phyloP scores from a whole-genome alignment of 208 protist genomes.

The Trypanosoma grayi region DNA sequence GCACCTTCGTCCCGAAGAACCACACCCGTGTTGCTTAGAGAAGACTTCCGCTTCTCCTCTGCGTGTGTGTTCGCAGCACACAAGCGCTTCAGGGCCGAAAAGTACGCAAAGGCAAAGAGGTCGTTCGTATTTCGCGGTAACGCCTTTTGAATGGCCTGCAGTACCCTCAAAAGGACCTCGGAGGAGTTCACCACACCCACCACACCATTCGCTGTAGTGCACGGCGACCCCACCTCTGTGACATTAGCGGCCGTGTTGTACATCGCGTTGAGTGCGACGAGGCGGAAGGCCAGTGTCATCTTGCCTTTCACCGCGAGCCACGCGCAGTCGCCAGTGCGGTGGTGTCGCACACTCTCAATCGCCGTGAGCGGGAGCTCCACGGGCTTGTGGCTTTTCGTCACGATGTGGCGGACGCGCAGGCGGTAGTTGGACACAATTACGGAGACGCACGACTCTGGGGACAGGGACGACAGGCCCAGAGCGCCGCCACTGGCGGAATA shows the following conservation, averaged over 20 bases:
- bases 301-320: conserved; percentile 12
- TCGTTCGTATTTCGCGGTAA: conserved; percentile 1
- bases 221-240: no score
- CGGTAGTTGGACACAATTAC: conserved; percentile 12
- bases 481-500: background rate
- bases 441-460: background rate
- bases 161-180: background rate
- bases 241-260: background rate
- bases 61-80: background rate
- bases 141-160: conserved; percentile 7
- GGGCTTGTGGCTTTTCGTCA: background rate
- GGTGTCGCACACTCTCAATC: conserved; percentile 11
- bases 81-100: background rate
- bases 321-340: background rate
- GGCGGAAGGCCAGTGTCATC: conserved; percentile 6
- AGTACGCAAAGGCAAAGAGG: conserved; percentile 20
- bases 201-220: background rate
- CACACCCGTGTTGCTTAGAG: background rate
- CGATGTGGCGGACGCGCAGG: conserved; percentile 6
- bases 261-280: background rate
- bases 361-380: conserved; percentile 8
- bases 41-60: background rate
- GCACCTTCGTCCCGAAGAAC: no score
- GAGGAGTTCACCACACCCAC: background rate
- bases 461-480: background rate